phyloP scores from a whole-genome alignment of 2,329 filamentous ascomycete genomes.

The Lecanicillium sp. region DNA sequence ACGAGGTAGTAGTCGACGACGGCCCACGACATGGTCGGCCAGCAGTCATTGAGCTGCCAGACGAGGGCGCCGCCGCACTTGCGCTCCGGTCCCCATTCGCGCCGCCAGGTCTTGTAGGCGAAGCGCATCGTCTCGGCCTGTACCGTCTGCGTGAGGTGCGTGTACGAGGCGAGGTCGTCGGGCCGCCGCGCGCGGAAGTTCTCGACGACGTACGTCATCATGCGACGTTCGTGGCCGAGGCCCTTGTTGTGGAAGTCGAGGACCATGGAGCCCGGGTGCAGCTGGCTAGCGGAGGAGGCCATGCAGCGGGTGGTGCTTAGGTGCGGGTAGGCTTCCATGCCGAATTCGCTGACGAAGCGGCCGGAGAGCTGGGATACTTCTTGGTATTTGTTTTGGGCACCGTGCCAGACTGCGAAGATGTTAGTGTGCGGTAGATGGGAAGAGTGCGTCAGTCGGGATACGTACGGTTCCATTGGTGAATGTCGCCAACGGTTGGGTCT shows the following conservation, averaged over 20 bases:
- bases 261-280: conserved; percentile 60
- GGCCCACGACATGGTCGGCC: conserved; percentile 59
- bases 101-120: conserved; percentile 49
- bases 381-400: conserved; percentile 65
- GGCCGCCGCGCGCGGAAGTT: conserved; percentile 57
- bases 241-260: conserved; percentile 82
- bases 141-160: conserved; percentile 56
- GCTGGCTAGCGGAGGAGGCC: conserved; percentile 44
- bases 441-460: no score
- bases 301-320: conserved; percentile 61
- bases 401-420: conserved; percentile 55
- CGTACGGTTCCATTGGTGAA: conserved; percentile 62
- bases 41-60: conserved; percentile 66
- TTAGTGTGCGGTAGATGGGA: neutral
- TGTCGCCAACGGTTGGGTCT: conserved; percentile 66
- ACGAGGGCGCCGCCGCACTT: conserved; percentile 59
- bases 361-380: conserved; percentile 63
- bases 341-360: conserved; percentile 75
- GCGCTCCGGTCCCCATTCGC: conserved; percentile 52
- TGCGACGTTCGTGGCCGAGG: conserved; percentile 65
- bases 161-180: conserved; percentile 62
- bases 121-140: conserved; percentile 45
- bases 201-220: conserved; percentile 68
- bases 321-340: conserved; percentile 64
- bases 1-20: conserved; percentile 56